Evolutionary conservation across 1,284 basidiomycete genomes (phyloP), one percentile per base, ranked within the genome.

Genomic region (Pseudozyma thailandica): DNA sequence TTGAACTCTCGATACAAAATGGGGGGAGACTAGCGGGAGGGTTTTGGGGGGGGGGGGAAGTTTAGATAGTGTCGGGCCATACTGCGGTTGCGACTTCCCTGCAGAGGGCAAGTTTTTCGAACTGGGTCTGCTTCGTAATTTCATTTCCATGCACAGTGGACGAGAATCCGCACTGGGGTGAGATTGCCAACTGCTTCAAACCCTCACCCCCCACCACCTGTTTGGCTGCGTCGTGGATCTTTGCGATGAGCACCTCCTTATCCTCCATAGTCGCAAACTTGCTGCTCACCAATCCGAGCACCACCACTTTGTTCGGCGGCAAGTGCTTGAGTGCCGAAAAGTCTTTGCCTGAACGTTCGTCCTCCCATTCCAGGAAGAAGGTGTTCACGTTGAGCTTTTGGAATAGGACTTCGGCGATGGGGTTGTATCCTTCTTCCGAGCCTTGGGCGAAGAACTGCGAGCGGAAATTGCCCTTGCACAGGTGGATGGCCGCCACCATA

Each of bases 331-430:
- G 62, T 0, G 61, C 42, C 18, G 63, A 49, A 20, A 82, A 81
- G 58, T 81, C 86, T 75, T 92, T 92, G 58, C 88, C 86, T 44
- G 90, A 90, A 0, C 90, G 88, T 54, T 87, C 86, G 16, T 89
- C 90, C 79, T 93, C 91, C 82, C 91, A 92, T 84, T 92, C 91
- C 50, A 85, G 79, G 70, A 90, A 92, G 82, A 89, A 91, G 44
- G 86, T 86, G 75, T 91, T 89, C n/a, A 91, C 90, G 77, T 91
- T 87, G 58, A 92, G 85, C 50, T 87, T 84, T 71, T 87, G 87
- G 86, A 91, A 91, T n/a, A 92, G 46, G 8, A 65, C 53, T 21
- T 85, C 82, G 12, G 91, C 89, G 77, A 93, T 92, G 35, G 86
- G 86, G 79, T 87, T 88, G 79, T 92, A 93, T 0, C 89, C 87